phyloP scores from a whole-genome alignment of 2,329 filamentous ascomycete genomes.

The Paramyrothecium roridum region DNA sequence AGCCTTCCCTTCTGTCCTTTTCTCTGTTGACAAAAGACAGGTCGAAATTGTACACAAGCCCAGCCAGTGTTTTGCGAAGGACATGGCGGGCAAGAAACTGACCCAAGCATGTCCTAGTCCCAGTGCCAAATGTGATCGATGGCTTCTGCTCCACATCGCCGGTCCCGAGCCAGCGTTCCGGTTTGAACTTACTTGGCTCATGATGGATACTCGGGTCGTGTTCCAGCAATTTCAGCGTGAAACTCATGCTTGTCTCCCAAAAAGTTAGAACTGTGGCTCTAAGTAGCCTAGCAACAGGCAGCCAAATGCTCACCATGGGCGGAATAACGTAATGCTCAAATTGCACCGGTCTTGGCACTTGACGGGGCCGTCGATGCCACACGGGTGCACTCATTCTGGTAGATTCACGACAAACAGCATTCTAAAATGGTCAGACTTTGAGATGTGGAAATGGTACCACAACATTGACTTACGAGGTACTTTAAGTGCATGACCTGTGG shows the following conservation, averaged over 20 bases:
- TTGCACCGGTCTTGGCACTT: not conserved
- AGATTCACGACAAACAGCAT: conserved; percentile 13
- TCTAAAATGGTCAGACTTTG: not conserved
- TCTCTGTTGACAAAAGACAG: not conserved
- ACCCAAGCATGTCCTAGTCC: conserved; percentile 12
- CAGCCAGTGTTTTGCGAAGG: conserved; percentile 10
- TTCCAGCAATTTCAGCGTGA: conserved; percentile 9
- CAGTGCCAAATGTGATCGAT: conserved; percentile 9
- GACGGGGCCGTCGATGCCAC: conserved; percentile 13
- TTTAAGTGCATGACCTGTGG: conserved; percentile 3
- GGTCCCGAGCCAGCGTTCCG: conserved; percentile 10
- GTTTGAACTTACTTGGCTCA: conserved; percentile 9
- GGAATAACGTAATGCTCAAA: conserved; percentile 5
- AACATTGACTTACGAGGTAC: conserved; percentile 8
- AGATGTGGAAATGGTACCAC: not conserved
- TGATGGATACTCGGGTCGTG: conserved; percentile 6
- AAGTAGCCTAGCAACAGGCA: too few relatives aligned
- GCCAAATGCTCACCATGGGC: not conserved
- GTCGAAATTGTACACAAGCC: conserved; percentile 10
- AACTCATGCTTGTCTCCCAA: conserved; percentile 4
- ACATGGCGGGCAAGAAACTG: conserved; percentile 11
- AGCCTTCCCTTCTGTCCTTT: not conserved
- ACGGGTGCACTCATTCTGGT: conserved; percentile 10
- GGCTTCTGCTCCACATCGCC: not conserved
- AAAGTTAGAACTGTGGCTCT: not conserved